phyloP scores from a whole-genome alignment of 2,329 filamentous ascomycete species.

The Fusarium chaquense region DNA sequence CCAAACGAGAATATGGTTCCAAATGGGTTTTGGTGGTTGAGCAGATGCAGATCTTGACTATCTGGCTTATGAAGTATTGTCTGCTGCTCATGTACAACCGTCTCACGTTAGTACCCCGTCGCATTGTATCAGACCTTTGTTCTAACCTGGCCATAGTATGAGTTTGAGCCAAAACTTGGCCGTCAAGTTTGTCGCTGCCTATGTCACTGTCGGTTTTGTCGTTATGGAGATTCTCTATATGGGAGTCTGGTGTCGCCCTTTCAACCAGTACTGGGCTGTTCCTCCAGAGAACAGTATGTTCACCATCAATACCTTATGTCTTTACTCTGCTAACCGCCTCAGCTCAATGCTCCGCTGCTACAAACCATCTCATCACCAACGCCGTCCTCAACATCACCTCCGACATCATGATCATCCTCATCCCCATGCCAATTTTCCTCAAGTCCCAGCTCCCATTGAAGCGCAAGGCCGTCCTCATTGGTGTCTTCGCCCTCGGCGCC shows the following conservation, averaged over 20 bases:
- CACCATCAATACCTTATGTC: not conserved
- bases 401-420: slow-evolving; percentile 68
- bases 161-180: slow-evolving; percentile 60
- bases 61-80: slow-evolving; percentile 68
- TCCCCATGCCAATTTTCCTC: slow-evolving; percentile 67
- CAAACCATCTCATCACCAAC: slow-evolving; percentile 69
- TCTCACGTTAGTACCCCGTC: slow-evolving; percentile 58
- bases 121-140: too few relatives aligned
- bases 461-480: slow-evolving; percentile 65
- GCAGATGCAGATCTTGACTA: slow-evolving; percentile 70
- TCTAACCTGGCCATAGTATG: slow-evolving; percentile 50
- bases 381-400: slow-evolving; percentile 70
- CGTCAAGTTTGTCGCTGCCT: slow-evolving; percentile 63
- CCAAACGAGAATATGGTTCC: slow-evolving; percentile 62
- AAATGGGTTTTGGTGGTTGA: slow-evolving; percentile 74
- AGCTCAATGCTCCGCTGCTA: slow-evolving; percentile 69
- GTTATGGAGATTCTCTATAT: slow-evolving; percentile 64
- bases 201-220: slow-evolving; percentile 61
- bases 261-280: slow-evolving; percentile 68
- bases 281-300: slow-evolving; percentile 61
- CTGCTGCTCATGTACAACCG: slow-evolving; percentile 69
- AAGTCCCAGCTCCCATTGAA: slow-evolving; percentile 62
- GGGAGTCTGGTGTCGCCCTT: slow-evolving; percentile 67
- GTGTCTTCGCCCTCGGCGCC: slow-evolving; percentile 59
- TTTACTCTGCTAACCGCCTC: slow-evolving; percentile 14